Evolutionary conservation across 129 eudicot species (phyloP), one percentile per base, ranked within the genome.

Genomic region (Dittrichia graveolens): DNA sequence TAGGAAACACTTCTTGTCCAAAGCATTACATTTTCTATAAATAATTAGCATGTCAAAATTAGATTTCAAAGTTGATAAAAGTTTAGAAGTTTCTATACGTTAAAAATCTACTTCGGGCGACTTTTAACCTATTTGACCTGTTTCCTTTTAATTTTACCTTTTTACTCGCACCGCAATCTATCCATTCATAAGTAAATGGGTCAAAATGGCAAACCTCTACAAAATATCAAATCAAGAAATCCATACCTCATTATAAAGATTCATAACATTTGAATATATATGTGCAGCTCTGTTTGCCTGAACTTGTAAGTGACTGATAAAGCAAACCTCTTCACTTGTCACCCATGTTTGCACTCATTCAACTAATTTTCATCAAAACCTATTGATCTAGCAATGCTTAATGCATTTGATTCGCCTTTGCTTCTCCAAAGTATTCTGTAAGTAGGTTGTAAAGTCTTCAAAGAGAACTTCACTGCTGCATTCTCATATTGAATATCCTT

Each of bases 401-500:
- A 78, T 52, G 98, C 98, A 83, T 93, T 89, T 77, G 98, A 93
- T 68, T 87, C 90, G 66, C 98, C 98, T 12, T 78, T 79, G 83
- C 87, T 87, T 76, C 98, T 96, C 98, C 98, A 93, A 46, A 93
- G 88, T 79, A 93, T 83, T 71, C 83, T 83, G 86, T 83, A 93
- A 37, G 98, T 89, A 61, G 98, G 98, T 76, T 88, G 88, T 59
- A 93, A 74, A 52, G 89, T 90, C 79, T 87, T 85, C 80, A 90
- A 71, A 14, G 94, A 93, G 40, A 93, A 93, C 71, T 93, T 96
- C 96, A 87, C 85, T 35, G 98, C 98, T 38, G 98, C 98, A 84
- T 89, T 93, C 78, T 93, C 96, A 76, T 89, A 93, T 69, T 83
- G 82, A 41, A 80, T 74, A 81, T 90, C 92, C 49, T 55, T 87